Base-by-base conservation (phyloP, 192 early-diverging fungal genomes). In the Pilobolus umbonatus region DNA sequence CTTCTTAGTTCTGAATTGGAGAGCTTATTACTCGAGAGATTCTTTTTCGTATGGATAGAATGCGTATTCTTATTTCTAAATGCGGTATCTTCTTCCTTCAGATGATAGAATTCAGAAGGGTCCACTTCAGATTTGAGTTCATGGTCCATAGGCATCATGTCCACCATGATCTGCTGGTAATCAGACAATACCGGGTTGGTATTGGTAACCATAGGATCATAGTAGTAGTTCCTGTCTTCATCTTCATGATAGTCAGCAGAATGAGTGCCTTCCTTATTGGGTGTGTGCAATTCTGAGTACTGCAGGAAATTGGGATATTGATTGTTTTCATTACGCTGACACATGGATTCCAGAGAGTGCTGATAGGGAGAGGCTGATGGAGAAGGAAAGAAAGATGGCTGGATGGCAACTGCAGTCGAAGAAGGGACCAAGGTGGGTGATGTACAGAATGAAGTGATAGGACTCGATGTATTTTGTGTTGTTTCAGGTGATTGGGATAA, bases 271-370 rank as follows among this genome's bases (percentile, higher is more conserved):
- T n/a, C n/a, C n/a, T n/a, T n/a, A n/a, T n/a, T n/a, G n/a, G n/a
- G n/a, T n/a, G n/a, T n/a, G n/a, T n/a, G n/a, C n/a, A n/a, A n/a
- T n/a, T 39, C 61, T 57, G 31, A 43, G 57, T 68, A 62, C 12
- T 62, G 60, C 14, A 56, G 29, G 24, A 62, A 68, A 25, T 68
- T 60, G 14, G 60, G 44, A 62, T 62, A 62, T 9, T 62, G 57
- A 4, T 14, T 53, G 19, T 34, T 54, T n/a, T 17, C 26, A 48
- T 28, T 54, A 35, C 32, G 4, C n/a, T 54, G 52, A 21, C 35
- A 54, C 19, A n/a, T 38, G 35, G 15, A 21, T 35, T 25, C 38
- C 52, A 22, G 52, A 54, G 52, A 31, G 52, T 36, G 34, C 25
- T 47, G 57, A 24, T 22, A 34, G 17, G 44, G 32, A 34, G 43